These are phyloP conservation scores for Cystobasidium tubakii DNA, from an alignment of 768 basidiomycete species.

Conservation along the genomic window DNA sequence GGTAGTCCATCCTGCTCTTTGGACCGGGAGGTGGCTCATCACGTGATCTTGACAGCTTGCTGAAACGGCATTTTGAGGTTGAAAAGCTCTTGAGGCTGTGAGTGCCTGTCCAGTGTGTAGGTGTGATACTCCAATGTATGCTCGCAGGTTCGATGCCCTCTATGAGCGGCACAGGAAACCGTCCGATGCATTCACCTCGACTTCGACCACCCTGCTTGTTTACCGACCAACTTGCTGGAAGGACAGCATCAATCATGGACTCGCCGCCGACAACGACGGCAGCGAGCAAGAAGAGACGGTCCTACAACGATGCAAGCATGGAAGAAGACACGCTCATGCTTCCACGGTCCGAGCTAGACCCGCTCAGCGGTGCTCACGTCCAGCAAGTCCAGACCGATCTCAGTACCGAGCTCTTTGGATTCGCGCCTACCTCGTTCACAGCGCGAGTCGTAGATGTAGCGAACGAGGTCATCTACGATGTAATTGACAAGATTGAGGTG, in stretches of 20 bases:
- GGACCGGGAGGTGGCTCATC: too few relatives aligned
- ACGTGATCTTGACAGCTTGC: too few relatives aligned
- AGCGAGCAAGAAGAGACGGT: background rate
- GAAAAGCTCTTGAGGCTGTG: too few relatives aligned
- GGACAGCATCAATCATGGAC: background rate
- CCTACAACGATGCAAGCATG: background rate
- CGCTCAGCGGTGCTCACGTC: background rate
- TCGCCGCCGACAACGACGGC: background rate
- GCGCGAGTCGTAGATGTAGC: slow-evolving; percentile 44
- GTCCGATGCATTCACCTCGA: background rate
- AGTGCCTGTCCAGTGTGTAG: too few relatives aligned
- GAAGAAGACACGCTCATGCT: background rate
- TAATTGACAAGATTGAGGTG: slow-evolving; percentile 39
- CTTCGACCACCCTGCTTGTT: background rate
- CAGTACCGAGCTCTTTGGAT: slow-evolving; percentile 42
- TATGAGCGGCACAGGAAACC: too few relatives aligned
- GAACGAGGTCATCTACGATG: slow-evolving; percentile 43
- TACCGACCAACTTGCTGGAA: background rate
- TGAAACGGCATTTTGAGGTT: too few relatives aligned
- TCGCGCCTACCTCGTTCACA: slow-evolving; percentile 43
- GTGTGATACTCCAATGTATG: too few relatives aligned
- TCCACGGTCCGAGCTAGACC: slow-evolving; percentile 1
- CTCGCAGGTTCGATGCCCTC: too few relatives aligned
- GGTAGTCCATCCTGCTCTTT: too few relatives aligned
- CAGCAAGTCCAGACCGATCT: slow-evolving; percentile 33